These are phyloP conservation scores for Claviceps cyperi DNA, from an alignment of 2,329 filamentous ascomycete species.

Conservation along the genomic window DNA sequence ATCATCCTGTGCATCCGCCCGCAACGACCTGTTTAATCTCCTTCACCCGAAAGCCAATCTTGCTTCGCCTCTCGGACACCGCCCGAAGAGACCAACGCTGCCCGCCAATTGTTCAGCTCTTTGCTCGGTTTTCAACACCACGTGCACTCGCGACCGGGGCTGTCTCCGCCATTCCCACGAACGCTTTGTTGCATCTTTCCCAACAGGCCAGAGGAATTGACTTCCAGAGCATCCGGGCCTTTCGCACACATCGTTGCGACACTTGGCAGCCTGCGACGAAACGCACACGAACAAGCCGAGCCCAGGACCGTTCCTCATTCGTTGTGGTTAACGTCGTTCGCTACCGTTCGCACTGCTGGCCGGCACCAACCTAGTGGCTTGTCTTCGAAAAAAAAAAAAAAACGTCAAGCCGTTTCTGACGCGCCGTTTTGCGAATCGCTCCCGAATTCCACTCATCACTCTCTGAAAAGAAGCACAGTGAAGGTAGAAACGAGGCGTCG, in stretches of 20 bases:
- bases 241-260: background rate
- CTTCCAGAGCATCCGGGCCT: background rate
- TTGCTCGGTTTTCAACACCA: background rate
- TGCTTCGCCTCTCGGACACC: background rate
- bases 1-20: background rate
- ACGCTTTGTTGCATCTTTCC: background rate
- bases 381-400: background rate
- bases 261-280: background rate
- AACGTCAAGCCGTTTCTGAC: background rate
- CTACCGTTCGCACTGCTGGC: background rate
- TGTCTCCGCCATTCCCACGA: background rate
- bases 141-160: conserved; percentile 3
- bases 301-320: background rate
- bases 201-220: background rate
- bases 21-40: background rate
- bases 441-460: background rate
- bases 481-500: background rate
- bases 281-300: background rate
- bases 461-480: background rate
- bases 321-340: background rate
- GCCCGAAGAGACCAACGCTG: background rate
- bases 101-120: background rate
- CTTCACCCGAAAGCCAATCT: background rate
- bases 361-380: background rate
- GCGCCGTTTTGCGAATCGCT: background rate